Evolutionary conservation across 2,329 filamentous ascomycete species (phyloP), one percentile per base, ranked within the genome.

Genomic region (Colletotrichum filicis): DNA sequence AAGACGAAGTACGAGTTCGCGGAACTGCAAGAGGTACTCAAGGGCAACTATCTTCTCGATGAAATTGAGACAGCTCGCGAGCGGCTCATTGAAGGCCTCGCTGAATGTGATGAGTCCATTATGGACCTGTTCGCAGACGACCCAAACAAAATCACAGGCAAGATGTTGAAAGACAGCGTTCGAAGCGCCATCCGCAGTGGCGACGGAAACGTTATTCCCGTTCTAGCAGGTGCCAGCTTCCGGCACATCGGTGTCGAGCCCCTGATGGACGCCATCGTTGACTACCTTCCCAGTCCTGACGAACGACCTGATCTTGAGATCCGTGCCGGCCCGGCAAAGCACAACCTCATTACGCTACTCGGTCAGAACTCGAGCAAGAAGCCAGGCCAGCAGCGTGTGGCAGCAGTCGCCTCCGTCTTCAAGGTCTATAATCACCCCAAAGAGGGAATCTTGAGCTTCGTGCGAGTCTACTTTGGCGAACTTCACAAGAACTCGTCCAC

Each of bases 221-320:
- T 98, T 0, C 97, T 98, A 82, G 94, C 94, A 0, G 96, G 96
- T 2, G 95, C 96, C 5, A 98, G 95, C 81, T 95, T 98, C 82
- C 91, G 93, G 55, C 98, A 98, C 76, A 94, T 98, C 74, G 97
- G 97, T 8, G 95, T 98, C 4, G 95, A 98, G 80, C 95, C 95
- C 32, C 86, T 99, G 26, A 89, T 98, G 66, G 95, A 98, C 80
- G 94, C 94, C 49, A 91, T 98, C 14, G 91, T 95, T 9, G 94
- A 98, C 79, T 92, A 98, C 58, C 87, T 98, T 2, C 97, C 97
- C 0, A 94, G 91, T 75, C 97, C 97, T 0, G 84, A 88, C 1
- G 95, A 98, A 79, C 88, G 94, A 22, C 93, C 94, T 9, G 93
- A 96, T 78, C 89, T 95, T 0, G 92, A 95, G 77, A 90, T 98